Base-by-base conservation (phyloP, 768 basidiomycete species). In the Hortiboletus flavorubellus region DNA sequence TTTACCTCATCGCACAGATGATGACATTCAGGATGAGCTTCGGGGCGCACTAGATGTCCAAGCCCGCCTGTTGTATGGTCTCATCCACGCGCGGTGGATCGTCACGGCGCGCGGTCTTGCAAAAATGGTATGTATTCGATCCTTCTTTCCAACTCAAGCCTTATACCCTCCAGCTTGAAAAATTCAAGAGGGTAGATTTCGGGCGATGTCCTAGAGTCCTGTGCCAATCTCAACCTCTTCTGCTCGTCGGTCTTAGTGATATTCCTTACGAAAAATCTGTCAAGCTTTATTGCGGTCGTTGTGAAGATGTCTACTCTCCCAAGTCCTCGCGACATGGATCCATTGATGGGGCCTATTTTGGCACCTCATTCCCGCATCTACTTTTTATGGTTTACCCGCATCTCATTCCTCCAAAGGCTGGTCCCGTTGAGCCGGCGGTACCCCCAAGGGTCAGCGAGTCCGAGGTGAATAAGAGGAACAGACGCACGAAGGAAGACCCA, bases 301-400 rank as follows among this genome's bases (percentile, higher is more conserved):
- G 97, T 73, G 96, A 99, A 74, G 97, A 99, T 73, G 87, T 99
- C 63, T 99, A 98, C 74, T 93, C 91, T 0, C 97, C 97, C 37
- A 99, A 99, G 72, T 94, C 91, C 2, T 94, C 93, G 6, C 84
- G 96, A 30, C 97, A 99, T 71, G 96, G 96, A 46, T 89, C 89
- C 37, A 98, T 99, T 68, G 97, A 99, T 69, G 96, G 97, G 30
- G 97, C 97, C 2, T 99, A 96, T 74, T 99, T 99, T 64, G 97
- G 97, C 56, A 96, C 94, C 0, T 97, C 95, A 1, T 98, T 98
- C 78, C 93, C 95, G 0, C 96, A 98, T 70, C 85, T 99, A 51
- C 78, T 98, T 46, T 97, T 95, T 77, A 92, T 98, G 78, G 93
- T 98, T 35, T 98, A 98, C 71, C 95, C 97, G 0, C 84, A 87